Conservation (phyloP, 345 rosid genomes). For the Brassica carinata region DNA sequence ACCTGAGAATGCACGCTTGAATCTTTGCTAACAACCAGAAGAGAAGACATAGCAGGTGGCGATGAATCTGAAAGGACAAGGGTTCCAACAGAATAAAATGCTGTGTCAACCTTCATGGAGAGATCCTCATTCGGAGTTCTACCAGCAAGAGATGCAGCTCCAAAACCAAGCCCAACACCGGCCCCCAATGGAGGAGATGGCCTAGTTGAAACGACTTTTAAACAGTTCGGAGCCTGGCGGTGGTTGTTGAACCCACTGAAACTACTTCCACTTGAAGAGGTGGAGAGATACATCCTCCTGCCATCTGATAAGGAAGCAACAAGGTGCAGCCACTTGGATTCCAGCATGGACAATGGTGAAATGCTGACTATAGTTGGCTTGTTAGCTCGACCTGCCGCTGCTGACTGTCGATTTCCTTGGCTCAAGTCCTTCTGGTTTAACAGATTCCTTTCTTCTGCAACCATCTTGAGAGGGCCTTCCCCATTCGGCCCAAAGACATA, state of each 20-base stretch:
- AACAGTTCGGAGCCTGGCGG: slow-evolving; percentile 70
- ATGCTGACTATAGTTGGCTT: slow-evolving; percentile 87
- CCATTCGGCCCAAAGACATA: slow-evolving; percentile 71
- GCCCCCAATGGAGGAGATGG: slow-evolving; percentile 95
- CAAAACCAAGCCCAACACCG: slow-evolving; percentile 85
- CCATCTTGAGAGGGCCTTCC: slow-evolving; percentile 85
- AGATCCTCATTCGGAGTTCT: slow-evolving; percentile 85
- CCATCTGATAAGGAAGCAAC: slow-evolving; percentile 96
- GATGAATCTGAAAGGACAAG: slow-evolving; percentile 95
- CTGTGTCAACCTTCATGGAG: slow-evolving; percentile 82
- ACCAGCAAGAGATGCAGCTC: slow-evolving; percentile 71
- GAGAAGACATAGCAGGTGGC: slow-evolving; percentile 85
- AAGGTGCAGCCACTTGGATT: slow-evolving; percentile 93
- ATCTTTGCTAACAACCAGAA: slow-evolving; percentile 82
- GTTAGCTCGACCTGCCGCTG: slow-evolving; percentile 64
- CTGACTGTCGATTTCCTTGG: slow-evolving; percentile 70
- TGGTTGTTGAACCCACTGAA: slow-evolving; percentile 64
- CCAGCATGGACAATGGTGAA: slow-evolving; percentile 79
- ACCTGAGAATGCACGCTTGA: slow-evolving; percentile 72
- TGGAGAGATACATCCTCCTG: slow-evolving; percentile 92
- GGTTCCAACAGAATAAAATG: slow-evolving; percentile 81
- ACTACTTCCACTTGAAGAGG: slow-evolving; percentile 74
- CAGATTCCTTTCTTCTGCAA: slow-evolving; percentile 89
- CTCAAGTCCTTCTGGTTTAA: slow-evolving; percentile 75
- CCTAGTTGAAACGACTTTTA: slow-evolving; percentile 88